Base-by-base conservation (phyloP, 805 yeast species). In the Sungouiella blattae region DNA sequence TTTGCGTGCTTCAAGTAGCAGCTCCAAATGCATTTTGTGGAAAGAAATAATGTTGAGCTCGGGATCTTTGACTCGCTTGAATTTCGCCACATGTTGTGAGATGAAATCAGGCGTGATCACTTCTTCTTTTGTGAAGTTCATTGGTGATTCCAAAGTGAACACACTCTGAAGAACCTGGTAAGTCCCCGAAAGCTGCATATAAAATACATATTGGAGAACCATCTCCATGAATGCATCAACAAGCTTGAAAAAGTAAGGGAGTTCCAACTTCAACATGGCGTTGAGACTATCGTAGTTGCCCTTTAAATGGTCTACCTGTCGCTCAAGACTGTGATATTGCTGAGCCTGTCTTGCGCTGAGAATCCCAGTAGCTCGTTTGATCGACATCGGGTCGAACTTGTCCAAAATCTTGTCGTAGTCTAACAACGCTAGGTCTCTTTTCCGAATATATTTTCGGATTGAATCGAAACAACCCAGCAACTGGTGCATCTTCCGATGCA, bases 221-320 rank as follows among this genome's bases (percentile, higher is more conserved):
- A 63, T 64, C 16, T 52, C 48, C 26, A 67, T 47, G 16, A 69
- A 47, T 6, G 35, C 18, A 3, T 54, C 39, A 0, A 68, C 52
- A 8, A 69, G 49, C 5, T 53, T 37, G 36, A 69, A 59, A 31
- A 75, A 69, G 3, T 40, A 32, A 0, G 82, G 80, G 1, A 78
- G 46, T 27, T 77, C 83, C 20, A 37, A 39, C 37, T 73, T 73
- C 40, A 78, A 55, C 3, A 44, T 33, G 4, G 47, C 41, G 47
- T 75, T 73, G 23, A 64, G 41, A 8, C 40, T 31, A 2, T 67
- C 66, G 44, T 67, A 74, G 32, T 42, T 43, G 2, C 26, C 36
- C 25, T 52, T 53, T 11, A 33, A 34, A 1, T 36, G 54, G 4
- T 47, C 55, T 16, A 59, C 24, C 48, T 67, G 49, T 39, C 58